Evolutionary conservation across 2,329 filamentous ascomycete species (phyloP), one percentile per base, ranked within the genome.

Genomic region (Lachnellula arida): DNA sequence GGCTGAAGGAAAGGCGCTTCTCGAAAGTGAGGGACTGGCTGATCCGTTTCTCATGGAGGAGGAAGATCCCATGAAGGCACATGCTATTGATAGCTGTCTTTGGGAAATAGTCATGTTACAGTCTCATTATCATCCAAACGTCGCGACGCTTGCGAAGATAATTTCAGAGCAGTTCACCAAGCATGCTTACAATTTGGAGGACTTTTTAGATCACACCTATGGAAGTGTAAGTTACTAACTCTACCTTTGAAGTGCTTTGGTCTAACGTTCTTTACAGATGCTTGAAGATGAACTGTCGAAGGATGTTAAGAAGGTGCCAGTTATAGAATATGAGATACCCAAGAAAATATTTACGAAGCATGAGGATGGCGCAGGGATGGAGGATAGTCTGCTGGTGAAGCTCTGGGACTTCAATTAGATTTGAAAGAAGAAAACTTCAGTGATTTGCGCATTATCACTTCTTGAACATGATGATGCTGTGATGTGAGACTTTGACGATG

Each of bases 91-190:
- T 56, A 96, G 91, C 72, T 91, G 88, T 71, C 75, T 99, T 7
- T 99, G 94, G 95, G 94, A 99, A 71, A 80, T 99, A 51, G 88
- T 95, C 58, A 91, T 91, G 56, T 76, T 97, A 55, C 91, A 95
- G 71, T 87, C 85, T 0, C 95, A 99, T 72, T 97, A 96, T 72
- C 94, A 99, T 70, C 94, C 95, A 14, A 99, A 97, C 65, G 91
- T 99, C 23, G 92, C 93, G 0, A 94, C 92, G 2, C 85, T 99
- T 63, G 88, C 91, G 46, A 94, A 91, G 73, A 96, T 99, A 61
- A 85, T 99, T 55, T 89, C 89, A 2, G 91, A 97, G 74, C 94
- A 97, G 71, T 99, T 97, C 71, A 99, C 94, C 2, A 99, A 99
- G 75, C 86, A 91, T 63, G 81, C 87, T 2, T 99, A 97, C 73